phyloP scores from a whole-genome alignment of 495 filamentous ascomycete genomes.

The Neurospora sublineolata region DNA sequence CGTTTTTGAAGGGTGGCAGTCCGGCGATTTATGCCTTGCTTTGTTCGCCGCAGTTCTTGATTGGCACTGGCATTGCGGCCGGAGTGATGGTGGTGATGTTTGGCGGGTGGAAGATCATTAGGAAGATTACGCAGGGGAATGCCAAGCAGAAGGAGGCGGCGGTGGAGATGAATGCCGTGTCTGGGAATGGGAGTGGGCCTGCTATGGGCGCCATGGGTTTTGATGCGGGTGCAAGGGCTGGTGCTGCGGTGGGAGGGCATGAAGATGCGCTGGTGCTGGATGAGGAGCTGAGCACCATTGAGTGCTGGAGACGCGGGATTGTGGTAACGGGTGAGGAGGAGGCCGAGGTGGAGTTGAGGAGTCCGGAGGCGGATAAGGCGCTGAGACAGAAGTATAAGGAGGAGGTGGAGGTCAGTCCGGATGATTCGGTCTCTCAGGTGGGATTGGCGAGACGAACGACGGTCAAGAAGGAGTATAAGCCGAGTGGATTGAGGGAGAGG shows the following conservation, averaged over 20 bases:
- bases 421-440: slow-evolving; percentile 18
- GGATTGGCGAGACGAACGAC: slow-evolving; percentile 9
- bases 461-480: slow-evolving; percentile 15
- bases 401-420: slow-evolving; percentile 14
- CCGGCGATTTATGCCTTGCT: slow-evolving; percentile 82
- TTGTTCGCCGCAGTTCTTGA: slow-evolving; percentile 80
- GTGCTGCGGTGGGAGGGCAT: not conserved
- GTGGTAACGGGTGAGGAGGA: slow-evolving; percentile 46
- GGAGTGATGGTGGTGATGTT: slow-evolving; percentile 89
- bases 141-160: slow-evolving; percentile 41
- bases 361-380: slow-evolving; percentile 57
- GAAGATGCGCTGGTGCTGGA: slow-evolving; percentile 40
- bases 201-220: not conserved
- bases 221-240: not conserved
- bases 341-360: slow-evolving; percentile 81
- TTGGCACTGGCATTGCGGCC: slow-evolving; percentile 77
- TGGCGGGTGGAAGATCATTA: slow-evolving; percentile 94
- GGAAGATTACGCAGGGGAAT: slow-evolving; percentile 48
- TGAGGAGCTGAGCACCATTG: slow-evolving; percentile 53
- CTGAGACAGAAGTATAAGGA: slow-evolving; percentile 23
- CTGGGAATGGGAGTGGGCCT: not conserved
- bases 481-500: slow-evolving; percentile 14
- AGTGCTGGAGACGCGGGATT: slow-evolving; percentile 79
- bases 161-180: slow-evolving; percentile 34
- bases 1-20: slow-evolving; percentile 61